These are phyloP conservation scores for Metschnikowia reukaufii DNA, from an alignment of 805 yeast genomes.

Conservation along the genomic window DNA sequence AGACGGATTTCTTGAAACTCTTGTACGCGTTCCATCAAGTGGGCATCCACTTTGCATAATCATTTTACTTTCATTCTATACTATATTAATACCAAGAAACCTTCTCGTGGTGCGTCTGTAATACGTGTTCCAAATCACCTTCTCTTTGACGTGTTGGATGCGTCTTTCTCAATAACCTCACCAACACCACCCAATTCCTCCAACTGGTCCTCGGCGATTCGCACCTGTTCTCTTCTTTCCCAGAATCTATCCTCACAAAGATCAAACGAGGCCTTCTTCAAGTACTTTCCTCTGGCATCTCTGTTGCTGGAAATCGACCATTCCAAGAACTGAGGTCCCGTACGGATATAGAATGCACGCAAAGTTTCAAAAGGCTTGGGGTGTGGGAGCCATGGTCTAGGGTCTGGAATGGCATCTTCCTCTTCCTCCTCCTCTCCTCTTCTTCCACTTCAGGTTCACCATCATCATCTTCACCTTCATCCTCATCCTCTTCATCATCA, in stretches of 20 bases:
- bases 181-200: conserved; percentile 93
- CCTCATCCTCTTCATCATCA: conserved; percentile 54
- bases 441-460: conserved; percentile 62
- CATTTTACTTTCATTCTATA: conserved; percentile 3
- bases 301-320: conserved; percentile 90
- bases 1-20: conserved; percentile 84
- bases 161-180: conserved; percentile 77
- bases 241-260: conserved; percentile 95
- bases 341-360: conserved; percentile 79
- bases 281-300: conserved; percentile 84
- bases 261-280: conserved; percentile 87
- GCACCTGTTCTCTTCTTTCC: conserved; percentile 94
- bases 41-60: conserved; percentile 90
- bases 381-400: conserved; percentile 95
- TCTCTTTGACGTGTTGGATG: conserved; percentile 44
- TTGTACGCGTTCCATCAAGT: conserved; percentile 94
- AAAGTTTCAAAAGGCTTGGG: conserved; percentile 90
- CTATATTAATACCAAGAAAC: conserved; percentile 3
- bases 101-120: neutral
- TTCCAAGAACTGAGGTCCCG: conserved; percentile 83
- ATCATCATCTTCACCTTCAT: conserved; percentile 39
- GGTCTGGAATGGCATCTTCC: conserved; percentile 78
- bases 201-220: conserved; percentile 81
- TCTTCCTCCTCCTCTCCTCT: conserved; percentile 63
- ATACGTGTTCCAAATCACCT: conserved; percentile 35